Base-by-base conservation (phyloP, 129 eudicot genomes). In the Tagetes erecta region DNA sequence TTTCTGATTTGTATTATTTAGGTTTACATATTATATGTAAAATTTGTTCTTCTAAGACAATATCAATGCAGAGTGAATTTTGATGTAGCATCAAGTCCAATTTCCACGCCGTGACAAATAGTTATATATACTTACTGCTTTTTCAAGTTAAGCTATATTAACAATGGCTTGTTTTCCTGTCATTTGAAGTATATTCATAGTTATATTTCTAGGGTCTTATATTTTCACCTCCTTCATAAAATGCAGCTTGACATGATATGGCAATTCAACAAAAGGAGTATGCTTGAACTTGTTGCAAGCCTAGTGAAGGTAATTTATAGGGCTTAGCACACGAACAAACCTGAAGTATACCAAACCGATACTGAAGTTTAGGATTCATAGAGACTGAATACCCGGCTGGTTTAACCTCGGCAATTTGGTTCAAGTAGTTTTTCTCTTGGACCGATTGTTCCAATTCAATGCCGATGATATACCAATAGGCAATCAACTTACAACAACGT, bases 231-330 rank as follows among this genome's bases (percentile, higher is more conserved):
- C 38, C 46, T 51, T 78, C 46, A 37, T 33, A 50, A 10, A 82
- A 11, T 90, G 88, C 91, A 93, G 98, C 95, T 93, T 75, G 86
- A 70, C 13, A 81, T 71, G 70, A 59, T 93, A 46, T 93, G 92
- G 92, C 85, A 90, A 46, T 86, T 56, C 76, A 93, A 93, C 80
- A 88, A 76, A 75, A 81, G 76, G 97, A 84, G 98, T 63, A 93
- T 93, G 98, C 87, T 90, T 55, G 72, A 90, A 84, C 92, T 93
- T 76, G 93, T 93, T 73, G 95, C 97, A 39, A 83, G 96, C 69
- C 71, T 90, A 77, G 96, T 76, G 66, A 90, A 93, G 98, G 98
- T 93, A 87, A 75, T 64, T 69, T 30, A 0, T 65, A 11, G 55
- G 53, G 53, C 53, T 47, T 47, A 47, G 53, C 53, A 47, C 0